Percentiles rank a stretch among this genome's conserved stretches.
Conservation (phyloP, 768 basidiomycete genomes). For the Suillus spraguei region DNA sequence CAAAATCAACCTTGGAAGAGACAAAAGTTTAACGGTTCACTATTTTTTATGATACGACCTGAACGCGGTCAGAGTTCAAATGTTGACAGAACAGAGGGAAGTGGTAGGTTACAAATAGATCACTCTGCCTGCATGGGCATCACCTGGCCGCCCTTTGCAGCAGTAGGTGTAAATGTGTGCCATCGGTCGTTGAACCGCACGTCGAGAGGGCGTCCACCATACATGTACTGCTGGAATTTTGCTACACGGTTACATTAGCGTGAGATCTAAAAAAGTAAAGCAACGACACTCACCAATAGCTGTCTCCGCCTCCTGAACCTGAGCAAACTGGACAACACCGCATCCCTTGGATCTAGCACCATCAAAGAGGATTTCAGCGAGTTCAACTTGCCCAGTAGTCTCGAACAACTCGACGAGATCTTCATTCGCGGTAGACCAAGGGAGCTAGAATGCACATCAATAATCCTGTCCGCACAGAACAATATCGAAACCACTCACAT, state of each 20-base stretch:
- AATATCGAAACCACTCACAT: slow-evolving; percentile 61
- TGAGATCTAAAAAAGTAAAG: background rate
- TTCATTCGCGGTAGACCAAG: slow-evolving; percentile 99
- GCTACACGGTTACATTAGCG: slow-evolving; percentile 40
- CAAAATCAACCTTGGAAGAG: background rate
- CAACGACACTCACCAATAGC: slow-evolving; percentile 68
- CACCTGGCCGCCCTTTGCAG: slow-evolving; percentile 85
- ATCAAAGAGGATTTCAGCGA: slow-evolving; percentile 66
- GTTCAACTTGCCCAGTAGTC: too few species aligned
- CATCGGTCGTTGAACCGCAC: slow-evolving; percentile 95
- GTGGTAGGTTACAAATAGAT: background rate
- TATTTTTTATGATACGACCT: slow-evolving; percentile 3
- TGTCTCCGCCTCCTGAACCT: slow-evolving; percentile 87
- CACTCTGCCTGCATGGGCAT: slow-evolving; percentile 64
- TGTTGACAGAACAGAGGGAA: background rate
- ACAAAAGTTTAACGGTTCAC: background rate
- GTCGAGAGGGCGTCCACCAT: slow-evolving; percentile 87
- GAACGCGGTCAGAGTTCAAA: background rate
- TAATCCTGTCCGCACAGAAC: background rate
- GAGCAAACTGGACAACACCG: slow-evolving; percentile 94
- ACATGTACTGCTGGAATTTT: slow-evolving; percentile 96
- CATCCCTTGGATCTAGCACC: slow-evolving; percentile 91
- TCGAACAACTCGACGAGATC: slow-evolving; percentile 43
- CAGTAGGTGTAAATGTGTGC: slow-evolving; percentile 89
- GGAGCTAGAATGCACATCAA: slow-evolving; percentile 56